phyloP scores from a whole-genome alignment of 2,329 filamentous ascomycete genomes.

The Fusarium sulawesiense region DNA sequence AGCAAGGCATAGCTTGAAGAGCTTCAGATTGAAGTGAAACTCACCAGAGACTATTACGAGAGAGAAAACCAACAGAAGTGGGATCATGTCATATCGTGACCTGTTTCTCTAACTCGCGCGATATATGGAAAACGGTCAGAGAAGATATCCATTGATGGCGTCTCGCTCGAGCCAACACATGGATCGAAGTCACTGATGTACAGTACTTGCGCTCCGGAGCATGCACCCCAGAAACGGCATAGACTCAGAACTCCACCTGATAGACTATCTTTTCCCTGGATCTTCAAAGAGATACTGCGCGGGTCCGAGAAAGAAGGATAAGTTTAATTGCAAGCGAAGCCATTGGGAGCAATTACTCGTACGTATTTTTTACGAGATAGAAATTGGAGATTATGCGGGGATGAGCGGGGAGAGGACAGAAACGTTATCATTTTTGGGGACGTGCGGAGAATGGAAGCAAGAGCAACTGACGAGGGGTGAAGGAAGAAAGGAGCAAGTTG shows the following conservation, averaged over 20 bases:
- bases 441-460: constrained; percentile 24
- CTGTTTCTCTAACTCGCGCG: constrained; percentile 10
- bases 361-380: constrained; percentile 44
- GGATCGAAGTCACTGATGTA: constrained; percentile 9
- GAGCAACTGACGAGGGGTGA: not conserved
- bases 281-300: constrained; percentile 7
- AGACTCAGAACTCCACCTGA: constrained; percentile 12
- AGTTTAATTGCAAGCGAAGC: constrained; percentile 28
- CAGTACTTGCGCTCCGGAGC: constrained; percentile 32
- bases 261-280: constrained; percentile 10
- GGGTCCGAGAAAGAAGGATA: not conserved
- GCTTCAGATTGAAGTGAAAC: not conserved
- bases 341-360: constrained; percentile 31
- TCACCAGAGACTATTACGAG: not conserved
- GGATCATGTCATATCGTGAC: not conserved
- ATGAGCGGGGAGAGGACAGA: constrained; percentile 3
- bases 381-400: constrained; percentile 41
- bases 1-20: not conserved
- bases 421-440: constrained; percentile 30
- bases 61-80: not conserved
- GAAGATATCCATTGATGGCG: not conserved
- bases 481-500: not conserved
- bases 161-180: not conserved
- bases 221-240: constrained; percentile 29
- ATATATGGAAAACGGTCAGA: not conserved